phyloP scores from a whole-genome alignment of 169 alveolate species.

The Eimeria sp. region DNA sequence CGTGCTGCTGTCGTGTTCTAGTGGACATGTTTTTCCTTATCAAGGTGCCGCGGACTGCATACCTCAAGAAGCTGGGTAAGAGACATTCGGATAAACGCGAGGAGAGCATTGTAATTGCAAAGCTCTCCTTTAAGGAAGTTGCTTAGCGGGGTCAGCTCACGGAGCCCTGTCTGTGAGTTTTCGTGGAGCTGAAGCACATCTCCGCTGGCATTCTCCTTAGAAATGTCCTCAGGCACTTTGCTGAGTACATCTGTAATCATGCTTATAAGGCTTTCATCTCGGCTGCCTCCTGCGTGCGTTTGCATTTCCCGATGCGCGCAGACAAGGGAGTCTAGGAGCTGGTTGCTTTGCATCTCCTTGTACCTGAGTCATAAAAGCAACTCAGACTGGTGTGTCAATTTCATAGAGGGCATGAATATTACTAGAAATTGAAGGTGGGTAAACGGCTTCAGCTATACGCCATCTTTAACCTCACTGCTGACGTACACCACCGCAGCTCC shows the following conservation, averaged over 20 bases:
- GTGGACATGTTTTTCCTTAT: not conserved
- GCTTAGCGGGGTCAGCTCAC: conserved; percentile 60
- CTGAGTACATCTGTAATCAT: conserved; percentile 25
- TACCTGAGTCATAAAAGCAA: conserved; percentile 27
- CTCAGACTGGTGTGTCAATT: not conserved
- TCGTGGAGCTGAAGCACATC: not conserved
- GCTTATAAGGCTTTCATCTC: conserved; percentile 10
- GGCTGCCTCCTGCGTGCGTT: conserved; percentile 8
- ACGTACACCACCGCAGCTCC: conserved; percentile 55
- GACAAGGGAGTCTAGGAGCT: conserved; percentile 1
- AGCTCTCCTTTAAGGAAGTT: conserved; percentile 59
- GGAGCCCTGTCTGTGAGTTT: conserved; percentile 18
- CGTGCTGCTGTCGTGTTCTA: not conserved
- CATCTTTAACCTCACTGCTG: not conserved
- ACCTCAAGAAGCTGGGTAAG: conserved; percentile 71
- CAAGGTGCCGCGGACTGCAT: not conserved
- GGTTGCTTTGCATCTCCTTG: conserved; percentile 44
- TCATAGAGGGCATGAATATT: not conserved
- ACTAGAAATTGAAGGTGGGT: not conserved
- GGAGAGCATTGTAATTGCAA: conserved; percentile 48
- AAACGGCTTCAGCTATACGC: not conserved
- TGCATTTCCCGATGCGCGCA: conserved; percentile 20
- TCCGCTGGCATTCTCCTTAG: not conserved
- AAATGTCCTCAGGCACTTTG: conserved; percentile 52
- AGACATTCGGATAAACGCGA: conserved; percentile 30